Percentiles rank a stretch among this genome's conserved stretches.
Evolutionary conservation across 1,284 basidiomycete species (phyloP).

Genomic region (Heliocybe sulcata): DNA sequence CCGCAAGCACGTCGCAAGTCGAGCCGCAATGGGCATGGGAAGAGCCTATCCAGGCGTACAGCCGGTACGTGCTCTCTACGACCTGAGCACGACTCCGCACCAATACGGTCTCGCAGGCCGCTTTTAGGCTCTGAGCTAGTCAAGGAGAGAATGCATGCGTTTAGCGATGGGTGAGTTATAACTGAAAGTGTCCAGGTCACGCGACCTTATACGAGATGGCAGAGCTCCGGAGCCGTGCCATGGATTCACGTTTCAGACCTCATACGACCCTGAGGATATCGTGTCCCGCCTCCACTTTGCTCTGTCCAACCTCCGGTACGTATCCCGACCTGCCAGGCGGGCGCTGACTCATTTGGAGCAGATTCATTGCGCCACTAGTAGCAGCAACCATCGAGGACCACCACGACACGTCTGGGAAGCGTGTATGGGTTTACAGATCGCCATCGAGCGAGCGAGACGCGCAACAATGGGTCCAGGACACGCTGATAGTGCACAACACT

Average conservation of each 20-base stretch:
- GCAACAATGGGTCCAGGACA: not conserved
- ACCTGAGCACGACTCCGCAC: not conserved
- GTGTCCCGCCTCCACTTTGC: not conserved
- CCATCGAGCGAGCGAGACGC: not conserved
- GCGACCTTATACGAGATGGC: not conserved
- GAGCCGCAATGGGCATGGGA: not conserved
- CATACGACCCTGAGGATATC: not conserved
- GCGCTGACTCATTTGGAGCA: not conserved
- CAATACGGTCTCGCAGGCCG: not conserved
- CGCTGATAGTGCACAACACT: not conserved
- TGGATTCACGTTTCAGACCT: not conserved
- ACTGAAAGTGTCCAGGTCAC: too few relatives aligned
- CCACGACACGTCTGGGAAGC: not conserved
- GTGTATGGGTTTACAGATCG: not conserved
- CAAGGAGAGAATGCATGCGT: not conserved
- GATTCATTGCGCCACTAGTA: not conserved
- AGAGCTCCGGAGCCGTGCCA: not conserved
- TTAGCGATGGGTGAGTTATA: not conserved
- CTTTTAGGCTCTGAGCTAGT: not conserved
- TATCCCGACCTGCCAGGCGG: not conserved
- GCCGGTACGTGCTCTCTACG: not conserved
- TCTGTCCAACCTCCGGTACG: not conserved
- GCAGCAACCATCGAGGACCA: not conserved
- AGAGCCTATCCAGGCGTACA: not conserved
- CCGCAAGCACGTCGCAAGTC: not conserved